Conservation (phyloP, 805 yeast species). For the Naumovozyma castellii region DNA sequence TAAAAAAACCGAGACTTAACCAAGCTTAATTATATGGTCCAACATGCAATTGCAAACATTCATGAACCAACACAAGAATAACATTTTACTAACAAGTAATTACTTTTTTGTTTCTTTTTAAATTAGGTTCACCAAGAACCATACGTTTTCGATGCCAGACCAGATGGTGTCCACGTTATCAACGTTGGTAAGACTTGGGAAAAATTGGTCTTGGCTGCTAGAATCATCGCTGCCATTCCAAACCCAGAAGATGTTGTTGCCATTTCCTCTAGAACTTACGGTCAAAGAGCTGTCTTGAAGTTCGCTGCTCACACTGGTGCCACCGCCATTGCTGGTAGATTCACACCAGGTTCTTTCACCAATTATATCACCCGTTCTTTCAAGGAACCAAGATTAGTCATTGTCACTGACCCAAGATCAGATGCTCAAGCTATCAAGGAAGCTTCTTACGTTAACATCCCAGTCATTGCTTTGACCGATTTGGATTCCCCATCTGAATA, state of each 20-base stretch:
- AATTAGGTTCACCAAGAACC: slow-evolving; percentile 86
- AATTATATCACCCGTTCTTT: slow-evolving; percentile 99
- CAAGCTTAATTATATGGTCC: too few relatives aligned
- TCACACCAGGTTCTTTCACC: slow-evolving; percentile 99
- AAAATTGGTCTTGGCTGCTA: slow-evolving; percentile 92
- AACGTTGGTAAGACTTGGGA: slow-evolving; percentile 99
- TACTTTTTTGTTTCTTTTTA: neutral
- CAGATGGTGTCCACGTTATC: slow-evolving; percentile 98
- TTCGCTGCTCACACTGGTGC: slow-evolving; percentile 99
- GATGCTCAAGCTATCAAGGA: slow-evolving; percentile 99
- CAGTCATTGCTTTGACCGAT: slow-evolving; percentile 98
- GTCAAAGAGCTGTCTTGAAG: slow-evolving; percentile 99
- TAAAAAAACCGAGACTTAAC: too few relatives aligned
- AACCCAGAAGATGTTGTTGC: slow-evolving; percentile 98
- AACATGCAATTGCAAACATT: too few relatives aligned
- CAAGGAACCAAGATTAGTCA: slow-evolving; percentile 99
- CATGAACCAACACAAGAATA: too few relatives aligned
- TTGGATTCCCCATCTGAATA: slow-evolving; percentile 98
- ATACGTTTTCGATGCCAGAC: slow-evolving; percentile 96
- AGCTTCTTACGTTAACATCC: slow-evolving; percentile 99
- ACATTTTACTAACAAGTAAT: neutral
- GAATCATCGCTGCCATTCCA: slow-evolving; percentile 99
- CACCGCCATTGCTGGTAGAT: slow-evolving; percentile 99
- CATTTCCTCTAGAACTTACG: slow-evolving; percentile 97
- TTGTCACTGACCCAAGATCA: slow-evolving; percentile 99